phyloP scores from a whole-genome alignment of 306 rosid species.

The Boehmeria nivea region DNA sequence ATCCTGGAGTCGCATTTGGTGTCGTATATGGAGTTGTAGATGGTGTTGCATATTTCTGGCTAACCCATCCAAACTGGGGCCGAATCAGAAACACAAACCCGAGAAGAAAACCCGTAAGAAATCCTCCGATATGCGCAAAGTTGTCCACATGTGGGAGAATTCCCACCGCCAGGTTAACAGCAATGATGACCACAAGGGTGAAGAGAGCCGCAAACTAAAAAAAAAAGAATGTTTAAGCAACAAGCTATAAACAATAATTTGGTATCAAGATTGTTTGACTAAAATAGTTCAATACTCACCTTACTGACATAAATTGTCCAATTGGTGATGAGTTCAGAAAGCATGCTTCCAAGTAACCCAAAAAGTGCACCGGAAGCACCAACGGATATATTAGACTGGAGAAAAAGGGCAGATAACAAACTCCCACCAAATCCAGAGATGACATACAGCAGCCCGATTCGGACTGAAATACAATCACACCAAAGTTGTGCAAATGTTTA shows the following conservation, averaged over 20 bases:
- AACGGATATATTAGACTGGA: constrained; percentile 82
- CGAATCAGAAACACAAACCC: constrained; percentile 95
- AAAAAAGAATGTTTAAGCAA: constrained; percentile 14
- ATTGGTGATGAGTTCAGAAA: constrained; percentile 91
- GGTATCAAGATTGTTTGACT: background rate
- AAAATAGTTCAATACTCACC: constrained; percentile 39
- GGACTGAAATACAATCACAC: constrained; percentile 41
- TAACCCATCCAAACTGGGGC: constrained; percentile 91
- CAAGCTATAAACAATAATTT: background rate
- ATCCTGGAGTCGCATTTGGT: constrained; percentile 11
- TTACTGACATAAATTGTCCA: constrained; percentile 83
- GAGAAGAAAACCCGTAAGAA: constrained; percentile 76
- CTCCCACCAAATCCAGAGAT: constrained; percentile 96
- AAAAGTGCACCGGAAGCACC: constrained; percentile 99
- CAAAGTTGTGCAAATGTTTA: constrained; percentile 9
- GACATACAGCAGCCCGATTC: constrained; percentile 68
- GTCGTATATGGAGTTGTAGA: background rate
- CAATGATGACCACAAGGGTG: constrained; percentile 72
- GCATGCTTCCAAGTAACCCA: constrained; percentile 94
- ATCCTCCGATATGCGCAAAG: constrained; percentile 97
- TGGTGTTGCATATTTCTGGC: constrained; percentile 46
- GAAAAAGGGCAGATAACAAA: constrained; percentile 73
- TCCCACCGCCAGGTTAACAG: constrained; percentile 80
- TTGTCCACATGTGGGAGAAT: constrained; percentile 95
- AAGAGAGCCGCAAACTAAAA: constrained; percentile 68